phyloP scores from a whole-genome alignment of 2,329 filamentous ascomycete genomes.

The Endothia cerciana region DNA sequence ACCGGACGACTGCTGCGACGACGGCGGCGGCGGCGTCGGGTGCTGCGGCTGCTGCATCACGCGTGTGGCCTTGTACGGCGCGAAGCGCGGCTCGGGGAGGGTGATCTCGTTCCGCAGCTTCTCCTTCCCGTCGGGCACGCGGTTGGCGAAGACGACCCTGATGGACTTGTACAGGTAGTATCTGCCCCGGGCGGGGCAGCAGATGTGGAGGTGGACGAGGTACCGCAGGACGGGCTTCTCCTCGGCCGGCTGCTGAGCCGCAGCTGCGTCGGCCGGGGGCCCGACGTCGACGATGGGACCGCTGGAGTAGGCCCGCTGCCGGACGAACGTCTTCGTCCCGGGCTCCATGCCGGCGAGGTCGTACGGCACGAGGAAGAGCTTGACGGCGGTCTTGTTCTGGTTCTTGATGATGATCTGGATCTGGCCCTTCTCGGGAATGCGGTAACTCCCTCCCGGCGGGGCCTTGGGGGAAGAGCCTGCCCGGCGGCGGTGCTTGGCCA shows the following conservation, averaged over 20 bases:
- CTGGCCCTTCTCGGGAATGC: constrained; percentile 91
- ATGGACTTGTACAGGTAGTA: constrained; percentile 92
- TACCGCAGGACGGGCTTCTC: constrained; percentile 81
- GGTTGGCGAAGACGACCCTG: constrained; percentile 93
- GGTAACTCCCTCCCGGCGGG: constrained; percentile 86
- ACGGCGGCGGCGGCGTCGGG: constrained; percentile 32
- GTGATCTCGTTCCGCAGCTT: constrained; percentile 89
- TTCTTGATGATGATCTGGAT: constrained; percentile 98
- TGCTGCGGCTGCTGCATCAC: constrained; percentile 55
- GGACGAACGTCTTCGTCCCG: constrained; percentile 93
- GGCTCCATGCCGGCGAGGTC: constrained; percentile 91
- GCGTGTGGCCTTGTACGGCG: constrained; percentile 74
- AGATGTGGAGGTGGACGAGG: constrained; percentile 90
- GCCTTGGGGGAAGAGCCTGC: constrained; percentile 53
- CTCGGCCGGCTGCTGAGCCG: too few relatives aligned
- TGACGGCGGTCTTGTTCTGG: constrained; percentile 96
- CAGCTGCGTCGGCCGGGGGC: too few relatives aligned
- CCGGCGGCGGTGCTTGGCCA: constrained; percentile 42
- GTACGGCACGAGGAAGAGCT: constrained; percentile 92
- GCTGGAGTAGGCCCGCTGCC: constrained; percentile 88
- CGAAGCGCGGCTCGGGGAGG: constrained; percentile 84
- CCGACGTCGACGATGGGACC: constrained; percentile 76
- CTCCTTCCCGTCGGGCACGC: constrained; percentile 94
- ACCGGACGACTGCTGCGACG: constrained; percentile 15
- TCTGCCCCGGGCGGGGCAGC: constrained; percentile 79